These are phyloP conservation scores for Verticillium alfalfae DNA, from an alignment of 2,329 filamentous ascomycete species.

Conservation along the genomic window DNA sequence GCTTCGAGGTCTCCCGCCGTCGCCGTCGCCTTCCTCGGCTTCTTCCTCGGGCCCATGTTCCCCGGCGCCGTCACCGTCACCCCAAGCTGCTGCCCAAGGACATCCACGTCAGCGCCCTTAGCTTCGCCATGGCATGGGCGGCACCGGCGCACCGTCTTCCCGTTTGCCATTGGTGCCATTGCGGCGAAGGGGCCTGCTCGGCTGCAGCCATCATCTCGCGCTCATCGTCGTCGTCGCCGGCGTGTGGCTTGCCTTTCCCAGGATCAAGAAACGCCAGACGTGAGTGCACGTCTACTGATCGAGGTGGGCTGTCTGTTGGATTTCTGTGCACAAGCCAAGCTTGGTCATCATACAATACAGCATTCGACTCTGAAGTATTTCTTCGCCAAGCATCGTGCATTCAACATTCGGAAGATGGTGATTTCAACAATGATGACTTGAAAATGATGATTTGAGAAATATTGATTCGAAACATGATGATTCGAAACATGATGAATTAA, in stretches of 20 bases:
- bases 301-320: too few relatives aligned
- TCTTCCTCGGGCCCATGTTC: slow-evolving; percentile 71
- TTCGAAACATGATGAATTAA: too few relatives aligned
- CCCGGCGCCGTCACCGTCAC: slow-evolving; percentile 66
- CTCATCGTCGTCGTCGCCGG: slow-evolving; percentile 28
- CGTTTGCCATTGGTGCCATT: slow-evolving; percentile 59
- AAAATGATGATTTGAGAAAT: too few relatives aligned
- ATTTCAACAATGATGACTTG: too few relatives aligned
- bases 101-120: slow-evolving; percentile 67
- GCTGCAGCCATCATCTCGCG: slow-evolving; percentile 43
- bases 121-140: slow-evolving; percentile 71
- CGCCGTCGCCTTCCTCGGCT: slow-evolving; percentile 63
- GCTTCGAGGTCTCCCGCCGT: slow-evolving; percentile 54
- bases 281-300: background rate
- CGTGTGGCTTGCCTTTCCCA: slow-evolving; percentile 30
- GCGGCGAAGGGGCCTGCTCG: slow-evolving; percentile 43
- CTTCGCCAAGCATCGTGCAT: too few relatives aligned
- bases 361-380: too few relatives aligned
- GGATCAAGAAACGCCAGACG: slow-evolving; percentile 23
- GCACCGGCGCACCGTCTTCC: slow-evolving; percentile 57
- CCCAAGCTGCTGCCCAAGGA: slow-evolving; percentile 63
- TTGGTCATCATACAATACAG: too few relatives aligned
- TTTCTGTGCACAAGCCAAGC: too few relatives aligned
- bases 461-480: too few relatives aligned
- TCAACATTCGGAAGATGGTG: too few relatives aligned